Conservation (phyloP, 768 basidiomycete species). For the Gloeopeniophorella convolvens region DNA sequence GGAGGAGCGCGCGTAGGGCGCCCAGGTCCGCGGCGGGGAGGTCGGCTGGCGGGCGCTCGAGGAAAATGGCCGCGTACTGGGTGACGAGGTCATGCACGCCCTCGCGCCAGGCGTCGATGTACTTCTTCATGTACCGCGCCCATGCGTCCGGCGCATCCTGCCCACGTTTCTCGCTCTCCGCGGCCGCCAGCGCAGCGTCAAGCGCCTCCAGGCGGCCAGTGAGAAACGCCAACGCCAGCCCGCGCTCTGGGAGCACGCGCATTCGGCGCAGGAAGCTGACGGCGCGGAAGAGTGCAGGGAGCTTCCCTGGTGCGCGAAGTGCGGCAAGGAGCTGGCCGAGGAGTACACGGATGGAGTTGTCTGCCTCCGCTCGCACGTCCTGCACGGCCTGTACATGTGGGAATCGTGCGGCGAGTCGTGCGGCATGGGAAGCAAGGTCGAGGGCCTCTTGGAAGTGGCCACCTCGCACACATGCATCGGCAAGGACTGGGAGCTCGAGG, state of each 20-base stretch:
- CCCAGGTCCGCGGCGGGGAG: conserved; percentile 25
- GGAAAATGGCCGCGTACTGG: conserved; percentile 85
- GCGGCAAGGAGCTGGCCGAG: conserved; percentile 70
- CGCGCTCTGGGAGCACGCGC: conserved; percentile 61
- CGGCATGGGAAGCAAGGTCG: conserved; percentile 70
- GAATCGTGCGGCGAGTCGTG: conserved; percentile 36
- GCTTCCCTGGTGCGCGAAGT: conserved; percentile 78
- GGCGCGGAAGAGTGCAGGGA: conserved; percentile 86
- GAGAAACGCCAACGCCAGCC: conserved; percentile 84
- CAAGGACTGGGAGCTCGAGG: conserved; percentile 82
- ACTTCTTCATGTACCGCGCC: conserved; percentile 73
- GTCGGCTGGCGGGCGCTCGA: conserved; percentile 49
- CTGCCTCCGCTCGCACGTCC: conserved; percentile 60
- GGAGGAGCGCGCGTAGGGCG: conserved; percentile 47
- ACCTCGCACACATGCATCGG: conserved; percentile 90
- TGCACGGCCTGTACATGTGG: conserved; percentile 44
- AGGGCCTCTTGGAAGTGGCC: conserved; percentile 91
- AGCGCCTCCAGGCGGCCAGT: conserved; percentile 64
- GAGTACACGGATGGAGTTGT: conserved; percentile 60
- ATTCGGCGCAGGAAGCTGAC: conserved; percentile 82
- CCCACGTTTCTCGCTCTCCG: conserved; percentile 35
- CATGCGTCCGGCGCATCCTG: conserved; percentile 53
- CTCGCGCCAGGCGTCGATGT: conserved; percentile 88
- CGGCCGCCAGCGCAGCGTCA: conserved; percentile 47
- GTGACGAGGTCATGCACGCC: conserved; percentile 88